Evolutionary conservation across 2,329 filamentous ascomycete species (phyloP), one percentile per base, ranked within the genome.

Genomic region (Phialophora verrucosa): DNA sequence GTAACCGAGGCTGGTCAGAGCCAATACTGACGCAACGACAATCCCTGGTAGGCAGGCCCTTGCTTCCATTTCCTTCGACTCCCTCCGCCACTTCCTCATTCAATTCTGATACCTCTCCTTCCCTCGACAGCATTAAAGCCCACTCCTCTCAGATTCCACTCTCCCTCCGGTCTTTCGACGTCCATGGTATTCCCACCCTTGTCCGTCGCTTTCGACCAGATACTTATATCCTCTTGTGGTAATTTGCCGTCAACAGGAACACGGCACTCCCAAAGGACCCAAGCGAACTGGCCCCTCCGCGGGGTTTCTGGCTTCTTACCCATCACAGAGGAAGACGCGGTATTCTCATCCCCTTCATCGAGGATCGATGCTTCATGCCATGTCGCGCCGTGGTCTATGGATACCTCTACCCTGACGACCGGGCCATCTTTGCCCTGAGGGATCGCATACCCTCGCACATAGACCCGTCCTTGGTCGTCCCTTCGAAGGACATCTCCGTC

Each of bases 91-190:
- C 29, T 12, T 5, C 17, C 17, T 35, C 27, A 29, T 56, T 38
- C 27, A 54, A 65, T 57, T 11, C 20, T 65, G 4, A 65, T 35
- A 4, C 38, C 38, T n/a, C 35, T 61, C 50, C 63, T 35, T n/a
- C 63, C 82, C 1, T 85, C 86, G 75, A 84, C 88, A 1, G 83
- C 86, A 75, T 87, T 86, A 75, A 87, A 88, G 32, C 80, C 84
- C 5, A 88, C 84, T 0, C 86, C 86, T 62, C 86, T 78, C 63
- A 86, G 74, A 74, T 88, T 88, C 86, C 86, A 88, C 71, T 81
- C 75, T 2, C 81, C 78, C 60, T 62, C 64, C 58, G 76, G 76
- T 65, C 78, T 74, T 23, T 75, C 75, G 72, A 87, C 85, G 25
- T 49, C n/a, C 62, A 63, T 63, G 29, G 76, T 76, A 72, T 87